These are phyloP conservation scores for Sclerotinia glacialis DNA, from an alignment of 2,329 filamentous ascomycete species.

Conservation along the genomic window DNA sequence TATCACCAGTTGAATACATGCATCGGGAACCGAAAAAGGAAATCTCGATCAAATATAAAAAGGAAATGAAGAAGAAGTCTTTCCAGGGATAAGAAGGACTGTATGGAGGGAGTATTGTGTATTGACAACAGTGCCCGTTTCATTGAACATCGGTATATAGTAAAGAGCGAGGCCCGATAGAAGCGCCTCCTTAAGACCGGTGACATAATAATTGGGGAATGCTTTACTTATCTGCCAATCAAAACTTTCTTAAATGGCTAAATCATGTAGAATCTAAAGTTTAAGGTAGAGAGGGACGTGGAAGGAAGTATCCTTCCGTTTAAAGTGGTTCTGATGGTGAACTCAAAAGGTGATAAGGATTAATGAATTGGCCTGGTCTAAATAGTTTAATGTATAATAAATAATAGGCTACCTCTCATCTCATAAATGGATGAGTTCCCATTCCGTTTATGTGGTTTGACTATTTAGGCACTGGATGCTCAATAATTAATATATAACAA, in stretches of 20 bases:
- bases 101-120: no score
- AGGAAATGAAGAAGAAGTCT: neutral
- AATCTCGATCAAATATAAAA: neutral
- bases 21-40: neutral
- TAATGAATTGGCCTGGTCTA: neutral
- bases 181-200: neutral
- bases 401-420: no score
- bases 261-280: no score
- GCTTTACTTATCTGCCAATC: slow-evolving; percentile 1
- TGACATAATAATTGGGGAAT: neutral
- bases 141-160: neutral
- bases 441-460: neutral
- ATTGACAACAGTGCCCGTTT: neutral
- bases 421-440: no score
- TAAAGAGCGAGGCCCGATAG: neutral
- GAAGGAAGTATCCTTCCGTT: neutral
- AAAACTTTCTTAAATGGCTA: neutral
- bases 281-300: neutral
- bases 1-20: no score
- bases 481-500: neutral
- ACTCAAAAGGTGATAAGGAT: neutral
- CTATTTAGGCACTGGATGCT: neutral
- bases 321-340: neutral
- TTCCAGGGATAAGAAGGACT: neutral
- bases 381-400: no score